A percentile compares a stretch with the other conserved stretches of the same genome.
phyloP scores from a whole-genome alignment of 176 grass and related monocot species.

The Oryza rufipogon region DNA sequence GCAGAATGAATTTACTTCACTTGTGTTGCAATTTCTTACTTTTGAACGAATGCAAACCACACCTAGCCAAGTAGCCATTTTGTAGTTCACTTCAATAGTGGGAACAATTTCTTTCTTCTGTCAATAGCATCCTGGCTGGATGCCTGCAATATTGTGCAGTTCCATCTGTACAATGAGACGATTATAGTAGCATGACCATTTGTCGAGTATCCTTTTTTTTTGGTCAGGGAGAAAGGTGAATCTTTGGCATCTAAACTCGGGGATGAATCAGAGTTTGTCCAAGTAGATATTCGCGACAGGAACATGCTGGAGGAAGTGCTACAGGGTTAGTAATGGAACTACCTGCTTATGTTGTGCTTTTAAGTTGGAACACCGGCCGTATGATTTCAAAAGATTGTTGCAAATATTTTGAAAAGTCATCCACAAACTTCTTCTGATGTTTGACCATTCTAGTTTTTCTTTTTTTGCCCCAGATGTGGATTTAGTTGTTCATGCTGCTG shows the following conservation, averaged over 20 bases:
- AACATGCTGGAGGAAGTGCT: conserved; percentile 62
- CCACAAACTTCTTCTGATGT: too few relatives aligned
- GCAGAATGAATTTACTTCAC: too few relatives aligned
- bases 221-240: conserved; percentile 70
- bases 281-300: conserved; percentile 61
- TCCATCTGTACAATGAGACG: not conserved
- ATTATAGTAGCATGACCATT: not conserved
- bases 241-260: conserved; percentile 71
- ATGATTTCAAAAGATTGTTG: too few relatives aligned
- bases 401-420: too few relatives aligned
- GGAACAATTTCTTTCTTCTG: too few relatives aligned
- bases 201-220: not conserved
- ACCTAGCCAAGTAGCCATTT: too few relatives aligned
- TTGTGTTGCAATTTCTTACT: too few relatives aligned
- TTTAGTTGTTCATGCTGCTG: conserved; percentile 87
- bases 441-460: not conserved
- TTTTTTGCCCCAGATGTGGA: conserved; percentile 52
- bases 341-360: not conserved
- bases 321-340: conserved; percentile 47
- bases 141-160: not conserved
- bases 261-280: conserved; percentile 60
- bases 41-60: too few relatives aligned
- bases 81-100: too few relatives aligned
- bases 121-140: too few relatives aligned
- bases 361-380: not conserved